Evolutionary conservation across 441 rosid species (phyloP).

Genomic region (Erodium trifolium): DNA sequence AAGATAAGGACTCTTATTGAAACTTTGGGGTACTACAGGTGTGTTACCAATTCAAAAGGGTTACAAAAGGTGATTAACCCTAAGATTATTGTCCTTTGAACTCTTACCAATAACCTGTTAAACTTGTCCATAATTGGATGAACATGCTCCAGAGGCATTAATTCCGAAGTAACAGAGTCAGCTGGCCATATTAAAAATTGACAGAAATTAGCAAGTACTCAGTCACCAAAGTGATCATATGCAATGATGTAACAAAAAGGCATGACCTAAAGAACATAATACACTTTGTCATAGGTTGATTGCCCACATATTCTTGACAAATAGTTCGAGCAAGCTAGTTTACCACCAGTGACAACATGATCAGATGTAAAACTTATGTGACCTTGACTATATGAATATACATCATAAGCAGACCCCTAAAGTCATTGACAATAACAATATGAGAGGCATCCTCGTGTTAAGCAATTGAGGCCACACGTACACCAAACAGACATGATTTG

Average conservation of each 20-base stretch:
- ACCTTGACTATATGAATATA: not conserved
- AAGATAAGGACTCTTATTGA: too few species aligned
- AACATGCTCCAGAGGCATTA: slow-evolving; percentile 37
- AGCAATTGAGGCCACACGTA: not conserved
- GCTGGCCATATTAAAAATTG: slow-evolving; percentile 29
- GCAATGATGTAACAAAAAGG: slow-evolving; percentile 1
- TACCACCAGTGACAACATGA: too few species aligned
- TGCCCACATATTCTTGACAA: slow-evolving; percentile 4
- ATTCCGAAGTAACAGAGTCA: slow-evolving; percentile 29
- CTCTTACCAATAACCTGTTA: slow-evolving; percentile 71
- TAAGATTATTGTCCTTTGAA: slow-evolving; percentile 10
- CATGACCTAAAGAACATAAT: too few species aligned
- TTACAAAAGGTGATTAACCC: too few species aligned
- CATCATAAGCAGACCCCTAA: slow-evolving; percentile 2
- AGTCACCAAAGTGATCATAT: not conserved
- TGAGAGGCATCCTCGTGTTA: slow-evolving; percentile 3
- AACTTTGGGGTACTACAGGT: too few species aligned
- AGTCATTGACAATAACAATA: slow-evolving; percentile 5
- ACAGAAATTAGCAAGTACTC: slow-evolving; percentile 17
- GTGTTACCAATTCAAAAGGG: too few species aligned
- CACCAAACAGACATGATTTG: slow-evolving; percentile 9
- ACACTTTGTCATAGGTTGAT: too few species aligned
- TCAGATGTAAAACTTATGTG: not conserved
- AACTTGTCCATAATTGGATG: slow-evolving; percentile 51
- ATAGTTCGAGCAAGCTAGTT: too few species aligned